Conservation (phyloP, 1,139 yeast genomes). For the Kurtzmaniella quercitrusa region DNA sequence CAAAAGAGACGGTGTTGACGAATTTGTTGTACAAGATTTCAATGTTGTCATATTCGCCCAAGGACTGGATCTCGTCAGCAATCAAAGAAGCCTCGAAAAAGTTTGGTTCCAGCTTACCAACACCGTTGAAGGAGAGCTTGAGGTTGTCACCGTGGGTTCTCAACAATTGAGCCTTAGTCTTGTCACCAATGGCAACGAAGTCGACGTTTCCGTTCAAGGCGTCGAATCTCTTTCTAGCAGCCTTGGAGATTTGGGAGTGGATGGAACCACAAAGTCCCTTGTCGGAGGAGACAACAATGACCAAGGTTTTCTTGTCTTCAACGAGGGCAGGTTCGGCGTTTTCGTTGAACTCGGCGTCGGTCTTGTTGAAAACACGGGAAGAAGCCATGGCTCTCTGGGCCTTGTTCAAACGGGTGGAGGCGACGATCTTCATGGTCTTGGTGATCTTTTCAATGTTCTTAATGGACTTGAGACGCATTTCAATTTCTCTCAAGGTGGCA, state of each 20-base stretch:
- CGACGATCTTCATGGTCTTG: conserved; percentile 99
- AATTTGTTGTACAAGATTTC: conserved; percentile 87
- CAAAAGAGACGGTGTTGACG: conserved; percentile 83
- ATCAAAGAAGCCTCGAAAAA: conserved; percentile 86
- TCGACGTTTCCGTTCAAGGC: conserved; percentile 68
- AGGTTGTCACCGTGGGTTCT: conserved; percentile 75
- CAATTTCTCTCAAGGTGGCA: conserved; percentile 98
- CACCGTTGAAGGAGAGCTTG: conserved; percentile 77
- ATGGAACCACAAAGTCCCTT: conserved; percentile 99
- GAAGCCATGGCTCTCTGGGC: conserved; percentile 95
- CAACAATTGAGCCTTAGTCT: conserved; percentile 79
- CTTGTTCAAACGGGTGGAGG: conserved; percentile 92
- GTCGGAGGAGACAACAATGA: conserved; percentile 90
- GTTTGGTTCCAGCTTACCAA: conserved; percentile 96
- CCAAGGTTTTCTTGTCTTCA: conserved; percentile 58
- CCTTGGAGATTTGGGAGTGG: conserved; percentile 90
- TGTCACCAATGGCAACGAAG: conserved; percentile 89
- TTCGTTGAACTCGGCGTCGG: conserved; percentile 74
- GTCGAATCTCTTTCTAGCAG: conserved; percentile 64
- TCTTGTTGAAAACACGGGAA: conserved; percentile 79
- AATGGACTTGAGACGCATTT: conserved; percentile 94
- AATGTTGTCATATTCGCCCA: conserved; percentile 69
- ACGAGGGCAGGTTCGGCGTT: conserved; percentile 71
- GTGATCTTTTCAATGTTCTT: conserved; percentile 99
- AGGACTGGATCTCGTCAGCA: conserved; percentile 74